Percentiles rank a stretch among this genome's conserved stretches.
phyloP scores from a whole-genome alignment of 371 early-diverging fungal genomes.

The Mucor lusitanicus region DNA sequence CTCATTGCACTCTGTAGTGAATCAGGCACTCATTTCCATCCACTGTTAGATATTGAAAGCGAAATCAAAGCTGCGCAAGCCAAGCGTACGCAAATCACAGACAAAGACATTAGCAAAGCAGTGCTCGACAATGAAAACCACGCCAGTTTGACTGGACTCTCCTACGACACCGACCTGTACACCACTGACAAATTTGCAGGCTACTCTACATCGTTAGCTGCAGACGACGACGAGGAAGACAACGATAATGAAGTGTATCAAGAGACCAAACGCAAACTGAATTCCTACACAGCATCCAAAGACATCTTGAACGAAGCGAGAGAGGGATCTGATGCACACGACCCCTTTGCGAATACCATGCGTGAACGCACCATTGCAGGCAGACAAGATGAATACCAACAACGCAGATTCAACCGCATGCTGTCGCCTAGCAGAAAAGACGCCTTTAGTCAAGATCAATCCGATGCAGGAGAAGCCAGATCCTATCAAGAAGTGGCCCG shows the following conservation, averaged over 20 bases:
- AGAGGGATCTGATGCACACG: constrained; percentile 60
- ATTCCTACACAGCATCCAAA: constrained; percentile 84
- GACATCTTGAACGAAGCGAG: constrained; percentile 68
- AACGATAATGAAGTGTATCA: constrained; percentile 50
- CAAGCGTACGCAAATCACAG: constrained; percentile 44
- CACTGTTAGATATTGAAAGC: constrained; percentile 54
- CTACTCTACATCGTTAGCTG: constrained; percentile 70
- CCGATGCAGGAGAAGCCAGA: constrained; percentile 52
- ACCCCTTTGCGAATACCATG: constrained; percentile 69
- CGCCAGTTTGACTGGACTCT: constrained; percentile 58
- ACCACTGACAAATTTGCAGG: constrained; percentile 71
- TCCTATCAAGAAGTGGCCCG: constrained; percentile 88
- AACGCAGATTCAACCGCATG: constrained; percentile 74
- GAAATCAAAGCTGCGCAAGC: constrained; percentile 68
- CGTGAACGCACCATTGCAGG: constrained; percentile 71
- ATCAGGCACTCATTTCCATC: background rate
- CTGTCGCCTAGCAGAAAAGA: constrained; percentile 89
- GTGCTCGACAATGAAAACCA: constrained; percentile 50
- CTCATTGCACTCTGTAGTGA: background rate
- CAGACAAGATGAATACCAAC: constrained; percentile 87
- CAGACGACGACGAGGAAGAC: constrained; percentile 61
- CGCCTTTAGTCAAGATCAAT: constrained; percentile 65
- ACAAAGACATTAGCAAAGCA: constrained; percentile 45
- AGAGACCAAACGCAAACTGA: constrained; percentile 52
- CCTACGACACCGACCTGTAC: constrained; percentile 84